phyloP scores from a whole-genome alignment of 2,329 filamentous ascomycete species.

The Phyllosticta capitalensis region DNA sequence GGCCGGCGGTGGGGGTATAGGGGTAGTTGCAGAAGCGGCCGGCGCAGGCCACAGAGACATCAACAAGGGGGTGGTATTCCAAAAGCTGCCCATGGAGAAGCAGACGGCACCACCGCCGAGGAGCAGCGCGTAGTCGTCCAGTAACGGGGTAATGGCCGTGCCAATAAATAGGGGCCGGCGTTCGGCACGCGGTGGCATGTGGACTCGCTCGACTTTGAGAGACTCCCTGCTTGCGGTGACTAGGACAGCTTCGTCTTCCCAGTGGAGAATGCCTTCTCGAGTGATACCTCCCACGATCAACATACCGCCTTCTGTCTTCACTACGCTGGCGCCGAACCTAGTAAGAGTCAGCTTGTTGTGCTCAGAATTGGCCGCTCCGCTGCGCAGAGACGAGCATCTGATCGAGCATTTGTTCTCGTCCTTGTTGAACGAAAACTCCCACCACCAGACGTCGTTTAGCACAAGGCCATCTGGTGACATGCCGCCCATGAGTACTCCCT shows the following conservation, averaged over 20 bases:
- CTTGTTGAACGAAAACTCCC: constrained; percentile 35
- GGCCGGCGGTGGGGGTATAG: not conserved
- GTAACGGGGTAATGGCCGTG: constrained; percentile 42
- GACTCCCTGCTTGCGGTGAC: constrained; percentile 13
- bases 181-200: constrained; percentile 17
- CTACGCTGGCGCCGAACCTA: not conserved
- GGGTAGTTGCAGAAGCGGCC: not conserved
- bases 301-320: constrained; percentile 29
- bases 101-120: constrained; percentile 77
- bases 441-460: constrained; percentile 53
- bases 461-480: constrained; percentile 57
- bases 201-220: not conserved
- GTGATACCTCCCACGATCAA: constrained; percentile 46
- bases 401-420: not conserved
- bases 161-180: constrained; percentile 63
- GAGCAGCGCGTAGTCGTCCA: constrained; percentile 48
- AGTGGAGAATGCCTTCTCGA: constrained; percentile 33
- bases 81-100: constrained; percentile 80
- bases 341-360: constrained; percentile 37
- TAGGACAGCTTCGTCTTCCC: constrained; percentile 46
- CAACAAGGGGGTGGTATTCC: not conserved
- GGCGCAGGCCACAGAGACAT: not conserved
- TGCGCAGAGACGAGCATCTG: not conserved
- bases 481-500: constrained; percentile 64
- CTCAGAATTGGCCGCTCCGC: constrained; percentile 28